Conservation (phyloP, 108 stramenopile genomes). For the Schizochytrium sp. region DNA sequence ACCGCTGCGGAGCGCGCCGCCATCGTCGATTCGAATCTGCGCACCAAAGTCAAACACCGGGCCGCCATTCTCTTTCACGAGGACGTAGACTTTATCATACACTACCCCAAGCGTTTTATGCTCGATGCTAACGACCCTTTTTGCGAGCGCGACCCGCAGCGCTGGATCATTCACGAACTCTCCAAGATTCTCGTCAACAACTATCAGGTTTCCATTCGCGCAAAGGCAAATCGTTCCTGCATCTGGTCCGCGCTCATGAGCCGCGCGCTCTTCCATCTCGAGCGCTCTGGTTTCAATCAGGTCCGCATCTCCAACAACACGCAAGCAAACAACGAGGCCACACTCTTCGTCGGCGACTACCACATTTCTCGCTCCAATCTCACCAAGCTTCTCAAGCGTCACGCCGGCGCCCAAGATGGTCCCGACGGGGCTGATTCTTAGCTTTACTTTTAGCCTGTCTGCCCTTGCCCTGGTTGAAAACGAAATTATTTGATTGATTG, state of each 20-base stretch:
- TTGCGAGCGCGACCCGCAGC: background rate
- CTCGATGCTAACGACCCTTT: background rate
- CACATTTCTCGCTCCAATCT: background rate
- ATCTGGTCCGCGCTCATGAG: conserved; percentile 16
- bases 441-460: background rate
- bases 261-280: background rate
- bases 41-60: background rate
- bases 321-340: background rate
- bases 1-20: background rate
- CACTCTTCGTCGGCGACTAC: conserved; percentile 11
- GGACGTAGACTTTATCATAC: background rate
- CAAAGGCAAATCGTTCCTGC: background rate
- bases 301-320: background rate
- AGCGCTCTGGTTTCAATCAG: background rate
- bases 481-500: too few species aligned
- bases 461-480: background rate
- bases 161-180: conserved; percentile 1
- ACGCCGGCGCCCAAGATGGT: background rate
- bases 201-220: background rate
- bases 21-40: background rate
- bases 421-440: background rate
- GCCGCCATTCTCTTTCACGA: background rate
- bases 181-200: background rate
- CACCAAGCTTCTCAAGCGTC: conserved; percentile 10
- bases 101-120: background rate